Evolutionary conservation across 2,329 filamentous ascomycete species (phyloP).

Genomic region (Penicillium sp.): DNA sequence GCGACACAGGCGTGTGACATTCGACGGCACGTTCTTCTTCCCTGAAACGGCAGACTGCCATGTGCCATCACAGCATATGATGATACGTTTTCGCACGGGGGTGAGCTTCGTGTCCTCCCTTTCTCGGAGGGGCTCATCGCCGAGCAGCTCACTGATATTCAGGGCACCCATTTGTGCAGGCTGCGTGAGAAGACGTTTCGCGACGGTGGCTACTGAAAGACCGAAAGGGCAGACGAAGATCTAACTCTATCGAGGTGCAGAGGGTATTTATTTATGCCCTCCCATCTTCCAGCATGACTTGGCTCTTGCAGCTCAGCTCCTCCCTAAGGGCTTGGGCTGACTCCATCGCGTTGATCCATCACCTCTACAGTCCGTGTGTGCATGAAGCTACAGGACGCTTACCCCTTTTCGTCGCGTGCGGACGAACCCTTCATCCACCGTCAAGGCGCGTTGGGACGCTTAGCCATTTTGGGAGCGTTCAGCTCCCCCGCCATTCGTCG

Average conservation of each 20-base stretch:
- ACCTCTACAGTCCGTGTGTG: neutral
- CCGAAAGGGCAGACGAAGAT: neutral
- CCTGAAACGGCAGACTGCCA: constrained; percentile 37
- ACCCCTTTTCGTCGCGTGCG: neutral
- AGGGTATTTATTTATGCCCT: neutral
- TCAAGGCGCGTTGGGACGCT: neutral
- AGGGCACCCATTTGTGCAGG: neutral
- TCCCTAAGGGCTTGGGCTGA: neutral
- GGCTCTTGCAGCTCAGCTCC: neutral
- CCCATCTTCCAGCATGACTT: neutral
- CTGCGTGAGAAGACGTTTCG: neutral
- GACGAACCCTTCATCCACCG: neutral
- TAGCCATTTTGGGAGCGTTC: neutral
- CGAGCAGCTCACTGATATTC: neutral
- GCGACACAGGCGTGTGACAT: constrained; percentile 37
- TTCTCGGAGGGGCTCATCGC: neutral
- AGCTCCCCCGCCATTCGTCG: constrained; percentile 3
- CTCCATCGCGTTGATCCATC: neutral
- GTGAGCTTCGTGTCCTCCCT: constrained; percentile 7
- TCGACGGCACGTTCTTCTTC: constrained; percentile 33
- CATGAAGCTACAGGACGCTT: neutral
- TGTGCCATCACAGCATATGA: constrained; percentile 39
- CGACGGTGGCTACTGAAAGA: neutral
- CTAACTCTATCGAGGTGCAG: neutral
- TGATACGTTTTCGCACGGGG: constrained; percentile 30